A percentile compares a stretch with the other conserved stretches of the same genome.
Conservation (phyloP, 148 eudicot genomes). For the Rhododendron mucronatum region DNA sequence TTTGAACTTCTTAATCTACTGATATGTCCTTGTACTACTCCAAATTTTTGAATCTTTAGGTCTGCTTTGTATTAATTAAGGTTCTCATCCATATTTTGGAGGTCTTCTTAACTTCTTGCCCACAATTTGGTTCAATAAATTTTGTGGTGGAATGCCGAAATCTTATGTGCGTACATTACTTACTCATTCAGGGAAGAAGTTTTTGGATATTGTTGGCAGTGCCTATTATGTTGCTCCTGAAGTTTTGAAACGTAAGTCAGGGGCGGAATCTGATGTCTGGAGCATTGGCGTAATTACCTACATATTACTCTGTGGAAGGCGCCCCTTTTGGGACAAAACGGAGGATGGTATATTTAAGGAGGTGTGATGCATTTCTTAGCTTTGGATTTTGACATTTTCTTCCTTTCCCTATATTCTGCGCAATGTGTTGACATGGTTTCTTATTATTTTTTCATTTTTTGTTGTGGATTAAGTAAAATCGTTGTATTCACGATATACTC, state of each 20-base stretch:
- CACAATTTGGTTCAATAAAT: not conserved
- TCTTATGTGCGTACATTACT: not conserved
- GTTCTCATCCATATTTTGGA: not conserved
- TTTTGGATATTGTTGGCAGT: conserved; percentile 91
- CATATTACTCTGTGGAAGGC: conserved; percentile 94
- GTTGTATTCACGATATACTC: not conserved
- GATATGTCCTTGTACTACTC: not conserved
- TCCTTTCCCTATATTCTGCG: not conserved
- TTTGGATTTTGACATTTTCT: not conserved
- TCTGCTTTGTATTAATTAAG: not conserved
- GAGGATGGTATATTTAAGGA: conserved; percentile 96
- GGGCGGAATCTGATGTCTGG: conserved; percentile 98
- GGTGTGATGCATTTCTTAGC: conserved; percentile 31
- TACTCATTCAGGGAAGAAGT: conserved; percentile 60
- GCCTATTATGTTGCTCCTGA: conserved; percentile 99
- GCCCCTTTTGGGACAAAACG: conserved; percentile 99
- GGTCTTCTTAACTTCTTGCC: not conserved
- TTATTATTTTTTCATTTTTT: not conserved
- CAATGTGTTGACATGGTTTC: not conserved
- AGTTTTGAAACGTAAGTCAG: conserved; percentile 89
- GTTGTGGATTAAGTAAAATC: not conserved
- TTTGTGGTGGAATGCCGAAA: conserved; percentile 4
- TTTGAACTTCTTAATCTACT: not conserved
- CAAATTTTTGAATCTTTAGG: not conserved
- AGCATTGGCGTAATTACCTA: conserved; percentile 97